Percentiles rank a stretch among this genome's conserved stretches.
phyloP scores from a whole-genome alignment of 768 basidiomycete genomes.

The Russula emetica region DNA sequence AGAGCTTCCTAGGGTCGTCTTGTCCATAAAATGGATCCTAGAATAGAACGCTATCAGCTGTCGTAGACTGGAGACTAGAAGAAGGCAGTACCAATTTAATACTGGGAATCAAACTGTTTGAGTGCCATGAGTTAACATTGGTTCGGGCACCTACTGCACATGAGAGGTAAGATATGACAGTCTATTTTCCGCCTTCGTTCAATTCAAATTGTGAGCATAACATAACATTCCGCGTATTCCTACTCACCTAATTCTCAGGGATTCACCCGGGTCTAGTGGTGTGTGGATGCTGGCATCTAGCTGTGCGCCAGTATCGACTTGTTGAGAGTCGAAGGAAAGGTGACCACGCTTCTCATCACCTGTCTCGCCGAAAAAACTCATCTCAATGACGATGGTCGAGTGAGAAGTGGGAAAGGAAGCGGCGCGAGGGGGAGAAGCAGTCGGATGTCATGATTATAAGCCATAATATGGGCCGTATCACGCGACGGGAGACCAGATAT shows the following conservation, averaged over 20 bases:
- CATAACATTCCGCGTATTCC: neutral
- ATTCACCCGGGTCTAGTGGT: conserved; percentile 51
- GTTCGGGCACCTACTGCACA: conserved; percentile 53
- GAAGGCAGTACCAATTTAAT: conserved; percentile 47
- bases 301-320: conserved; percentile 61
- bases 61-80: neutral
- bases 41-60: conserved; percentile 35
- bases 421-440: neutral
- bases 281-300: conserved; percentile 44
- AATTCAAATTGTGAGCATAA: conserved; percentile 29
- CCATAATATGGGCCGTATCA: neutral
- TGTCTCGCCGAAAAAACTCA: conserved; percentile 24
- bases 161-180: conserved; percentile 60
- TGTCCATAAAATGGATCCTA: conserved; percentile 77
- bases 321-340: conserved; percentile 42
- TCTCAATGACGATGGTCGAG: neutral
- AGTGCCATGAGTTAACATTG: neutral
- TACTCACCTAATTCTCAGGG: conserved; percentile 44
- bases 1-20: conserved; percentile 61
- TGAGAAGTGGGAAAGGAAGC: neutral
- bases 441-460: neutral
- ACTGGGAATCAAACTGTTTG: conserved; percentile 34
- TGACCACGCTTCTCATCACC: conserved; percentile 12
- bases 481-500: neutral
- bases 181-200: conserved; percentile 52